Evolutionary conservation across 371 early-diverging fungal species (phyloP).

Genomic region (Capillidium rhysosporum): DNA sequence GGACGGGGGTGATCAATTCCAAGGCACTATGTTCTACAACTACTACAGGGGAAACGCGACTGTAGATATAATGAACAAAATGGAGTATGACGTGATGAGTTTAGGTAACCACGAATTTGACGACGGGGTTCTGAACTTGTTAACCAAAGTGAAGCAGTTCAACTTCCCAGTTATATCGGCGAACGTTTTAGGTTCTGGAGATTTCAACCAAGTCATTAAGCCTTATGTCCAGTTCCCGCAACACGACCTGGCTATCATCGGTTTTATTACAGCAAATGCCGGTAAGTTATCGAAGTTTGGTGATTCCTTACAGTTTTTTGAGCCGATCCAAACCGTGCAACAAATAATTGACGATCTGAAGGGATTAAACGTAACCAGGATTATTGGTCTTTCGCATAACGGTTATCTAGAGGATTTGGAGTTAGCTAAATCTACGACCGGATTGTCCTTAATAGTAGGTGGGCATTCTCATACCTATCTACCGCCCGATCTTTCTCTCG

Average conservation of each 20-base stretch:
- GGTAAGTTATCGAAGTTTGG: conserved; percentile 30
- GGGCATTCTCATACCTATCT: conserved; percentile 52
- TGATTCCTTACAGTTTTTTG: conserved; percentile 15
- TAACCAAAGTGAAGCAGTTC: conserved; percentile 23
- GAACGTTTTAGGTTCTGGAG: conserved; percentile 26
- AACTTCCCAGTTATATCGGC: conserved; percentile 39
- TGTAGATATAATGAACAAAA: conserved; percentile 27
- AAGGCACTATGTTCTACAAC: conserved; percentile 34
- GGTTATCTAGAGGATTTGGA: conserved; percentile 38
- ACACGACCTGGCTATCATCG: conserved; percentile 35
- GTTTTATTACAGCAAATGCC: conserved; percentile 37
- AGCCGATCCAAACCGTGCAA: conserved; percentile 31
- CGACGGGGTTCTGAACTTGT: conserved; percentile 22
- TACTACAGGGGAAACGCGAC: conserved; percentile 24
- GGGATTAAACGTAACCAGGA: conserved; percentile 15
- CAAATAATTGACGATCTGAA: conserved; percentile 27
- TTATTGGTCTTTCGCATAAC: conserved; percentile 43
- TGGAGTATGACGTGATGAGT: conserved; percentile 27
- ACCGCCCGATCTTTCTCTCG: conserved; percentile 21
- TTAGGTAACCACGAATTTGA: conserved; percentile 62
- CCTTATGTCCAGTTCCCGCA: conserved; percentile 42
- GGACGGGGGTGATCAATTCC: conserved; percentile 50
- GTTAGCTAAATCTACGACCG: conserved; percentile 26
- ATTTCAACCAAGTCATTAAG: conserved; percentile 24
- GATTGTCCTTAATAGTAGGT: conserved; percentile 38